Base-by-base conservation (phyloP, 225 moss, liverwort and hornwort genomes). In the Climacium dendroides region DNA sequence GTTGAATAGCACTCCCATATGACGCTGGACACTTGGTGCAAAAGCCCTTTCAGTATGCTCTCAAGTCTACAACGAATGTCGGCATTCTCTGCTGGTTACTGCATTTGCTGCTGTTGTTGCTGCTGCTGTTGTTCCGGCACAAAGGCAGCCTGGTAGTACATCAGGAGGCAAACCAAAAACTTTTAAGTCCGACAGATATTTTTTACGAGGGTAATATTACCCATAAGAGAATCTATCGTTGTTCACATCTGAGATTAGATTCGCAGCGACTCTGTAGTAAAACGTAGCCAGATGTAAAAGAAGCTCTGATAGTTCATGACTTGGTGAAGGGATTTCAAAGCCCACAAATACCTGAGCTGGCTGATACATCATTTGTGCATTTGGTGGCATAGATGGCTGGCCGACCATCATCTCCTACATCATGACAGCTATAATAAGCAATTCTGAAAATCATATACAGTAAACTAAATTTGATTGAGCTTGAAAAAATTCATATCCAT, bases 361-460 rank as follows among this genome's bases (percentile, higher is more conserved):
- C 88, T 94, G 97, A 85, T 95, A 96, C 91, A 96, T 95, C 94
- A 96, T 94, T 88, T 95, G 96, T 29, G 96, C 89, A 86, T 95
- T 95, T 32, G 90, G 92, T 87, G 91, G 89, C 87, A 96, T 92
- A 69, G 95, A 83, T 61, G 94, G 85, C 87, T 95, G 97, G 32
- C 96, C 95, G 61, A 96, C 95, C 93, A 97, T 95, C 96, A 97
- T 97, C 82, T 97, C 97, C 97, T 96, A 70, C 90, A 93, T 66
- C 86, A 87, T 84, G 20, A 90, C 67, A 86, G 80, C 59, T 65
- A 69, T 15, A 66, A 70, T 90, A 9, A 93, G 90, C 74, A 87
- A 66, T 78, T 78, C 82, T 82, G 85, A 41, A 85, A 72, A 60
- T 67, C 55, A 52, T 76, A 67, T 9, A 55, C 18, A 47, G 57